A percentile compares a stretch with the other conserved stretches of the same genome.
phyloP scores from a whole-genome alignment of 495 filamentous ascomycete species.

The Penicillium maclennaniae region DNA sequence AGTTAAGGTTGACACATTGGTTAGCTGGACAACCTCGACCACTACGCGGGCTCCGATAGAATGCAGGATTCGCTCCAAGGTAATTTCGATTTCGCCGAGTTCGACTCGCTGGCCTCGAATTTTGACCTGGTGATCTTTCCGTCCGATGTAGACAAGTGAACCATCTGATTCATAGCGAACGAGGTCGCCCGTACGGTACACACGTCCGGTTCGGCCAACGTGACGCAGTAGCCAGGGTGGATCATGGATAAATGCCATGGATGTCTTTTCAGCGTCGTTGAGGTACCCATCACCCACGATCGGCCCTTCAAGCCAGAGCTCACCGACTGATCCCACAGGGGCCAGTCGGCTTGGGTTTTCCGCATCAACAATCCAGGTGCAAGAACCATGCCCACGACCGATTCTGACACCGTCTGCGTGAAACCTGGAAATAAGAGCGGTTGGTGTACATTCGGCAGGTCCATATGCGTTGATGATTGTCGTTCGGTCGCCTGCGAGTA shows the following conservation, averaged over 20 bases:
- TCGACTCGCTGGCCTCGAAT: slow-evolving; percentile 44
- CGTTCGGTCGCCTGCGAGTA: slow-evolving; percentile 41
- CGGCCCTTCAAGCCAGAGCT: slow-evolving; percentile 43
- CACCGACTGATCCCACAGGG: slow-evolving; percentile 41
- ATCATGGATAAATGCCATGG: slow-evolving; percentile 31
- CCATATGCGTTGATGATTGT: slow-evolving; percentile 53
- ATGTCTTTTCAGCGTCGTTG: slow-evolving; percentile 28
- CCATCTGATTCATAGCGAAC: slow-evolving; percentile 23
- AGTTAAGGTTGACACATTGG: no score
- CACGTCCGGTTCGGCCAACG: slow-evolving; percentile 5
- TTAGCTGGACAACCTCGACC: slow-evolving; percentile 3
- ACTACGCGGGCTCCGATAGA: slow-evolving; percentile 4
- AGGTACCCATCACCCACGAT: slow-evolving; percentile 42
- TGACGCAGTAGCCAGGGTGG: slow-evolving; percentile 31
- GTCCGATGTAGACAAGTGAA: slow-evolving; percentile 20
- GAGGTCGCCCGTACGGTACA: slow-evolving; percentile 36
- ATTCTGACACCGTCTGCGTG: background rate
- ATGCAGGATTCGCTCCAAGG: background rate
- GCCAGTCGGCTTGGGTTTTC: slow-evolving; percentile 25
- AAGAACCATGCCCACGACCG: background rate
- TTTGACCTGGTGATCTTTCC: slow-evolving; percentile 40
- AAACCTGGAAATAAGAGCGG: slow-evolving; percentile 1
- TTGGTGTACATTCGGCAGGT: slow-evolving; percentile 43
- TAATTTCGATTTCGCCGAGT: slow-evolving; percentile 37
- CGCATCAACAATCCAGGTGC: slow-evolving; percentile 37